These are phyloP conservation scores for Scleromitrula shiraiana DNA, from an alignment of 2,329 filamentous ascomycete species.

Conservation along the genomic window DNA sequence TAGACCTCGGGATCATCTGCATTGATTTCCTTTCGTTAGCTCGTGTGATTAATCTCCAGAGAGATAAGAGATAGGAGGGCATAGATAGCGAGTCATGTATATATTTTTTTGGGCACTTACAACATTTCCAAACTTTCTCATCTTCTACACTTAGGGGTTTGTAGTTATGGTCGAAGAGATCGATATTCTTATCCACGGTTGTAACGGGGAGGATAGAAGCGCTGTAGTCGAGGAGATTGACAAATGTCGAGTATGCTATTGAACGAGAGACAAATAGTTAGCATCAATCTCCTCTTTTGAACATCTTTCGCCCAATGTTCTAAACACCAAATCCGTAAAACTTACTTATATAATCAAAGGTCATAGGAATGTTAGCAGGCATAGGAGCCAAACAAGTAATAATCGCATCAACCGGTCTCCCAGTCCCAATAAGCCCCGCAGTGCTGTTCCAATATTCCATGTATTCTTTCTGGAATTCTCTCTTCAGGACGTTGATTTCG, in stretches of 20 bases:
- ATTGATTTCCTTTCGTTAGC: constrained; percentile 1
- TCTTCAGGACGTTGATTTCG: constrained; percentile 40
- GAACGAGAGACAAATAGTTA: no score
- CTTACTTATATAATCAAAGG: constrained; percentile 3
- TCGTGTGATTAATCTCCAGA: neutral
- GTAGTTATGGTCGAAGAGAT: constrained; percentile 23
- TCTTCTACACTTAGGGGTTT: constrained; percentile 25
- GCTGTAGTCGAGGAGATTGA: constrained; percentile 23
- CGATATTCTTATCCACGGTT: constrained; percentile 33
- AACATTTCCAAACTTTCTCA: constrained; percentile 24
- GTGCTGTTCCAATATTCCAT: constrained; percentile 40
- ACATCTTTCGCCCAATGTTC: neutral
- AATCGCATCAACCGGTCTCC: constrained; percentile 45
- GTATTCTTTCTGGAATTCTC: constrained; percentile 49
- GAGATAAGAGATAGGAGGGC: neutral
- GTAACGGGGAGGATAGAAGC: constrained; percentile 37
- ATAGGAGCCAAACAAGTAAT: constrained; percentile 42
- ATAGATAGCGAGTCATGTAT: neutral
- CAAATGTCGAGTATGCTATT: constrained; percentile 1
- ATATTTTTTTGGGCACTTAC: constrained; percentile 18
- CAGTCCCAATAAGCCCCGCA: constrained; percentile 16
- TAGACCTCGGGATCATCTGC: constrained; percentile 20
- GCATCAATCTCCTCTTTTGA: no score
- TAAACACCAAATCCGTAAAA: neutral
- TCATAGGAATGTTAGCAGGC: constrained; percentile 7